phyloP scores from a whole-genome alignment of 768 basidiomycete genomes.

The Tylopilus vinaceipallidus region DNA sequence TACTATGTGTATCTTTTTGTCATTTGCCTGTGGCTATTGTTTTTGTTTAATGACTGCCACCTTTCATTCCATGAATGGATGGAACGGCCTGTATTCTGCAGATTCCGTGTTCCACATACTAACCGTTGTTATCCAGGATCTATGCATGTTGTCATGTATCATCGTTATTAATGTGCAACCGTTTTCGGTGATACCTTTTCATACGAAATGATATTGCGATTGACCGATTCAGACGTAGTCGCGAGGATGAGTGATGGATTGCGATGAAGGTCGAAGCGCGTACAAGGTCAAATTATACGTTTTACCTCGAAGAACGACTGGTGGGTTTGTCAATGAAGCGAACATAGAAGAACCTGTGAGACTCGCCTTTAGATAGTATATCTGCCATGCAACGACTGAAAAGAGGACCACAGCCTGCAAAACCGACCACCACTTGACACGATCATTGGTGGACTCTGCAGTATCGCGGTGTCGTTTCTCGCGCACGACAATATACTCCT shows the following conservation, averaged over 20 bases:
- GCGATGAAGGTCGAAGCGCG: neutral
- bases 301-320: conserved; percentile 91
- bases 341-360: neutral
- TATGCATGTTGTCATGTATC: conserved; percentile 26
- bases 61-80: conserved; percentile 8
- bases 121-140: conserved; percentile 27
- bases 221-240: neutral
- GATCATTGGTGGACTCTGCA: conserved; percentile 86
- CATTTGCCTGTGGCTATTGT: conserved; percentile 9
- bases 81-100: conserved; percentile 2
- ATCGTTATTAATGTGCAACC: conserved; percentile 14
- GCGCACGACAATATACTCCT: conserved; percentile 96
- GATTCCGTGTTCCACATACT: conserved; percentile 17
- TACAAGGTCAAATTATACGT: conserved; percentile 64
- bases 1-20: conserved; percentile 14
- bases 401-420: conserved; percentile 85
- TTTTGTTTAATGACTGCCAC: conserved; percentile 15
- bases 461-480: conserved; percentile 94
- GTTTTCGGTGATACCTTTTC: neutral
- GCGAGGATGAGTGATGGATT: neutral
- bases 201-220: neutral
- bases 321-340: conserved; percentile 2
- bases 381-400: conserved; percentile 92
- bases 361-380: conserved; percentile 90
- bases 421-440: conserved; percentile 99